Evolutionary conservation across 2,329 filamentous ascomycete species (phyloP).

Genomic region (Onygenales sp.): DNA sequence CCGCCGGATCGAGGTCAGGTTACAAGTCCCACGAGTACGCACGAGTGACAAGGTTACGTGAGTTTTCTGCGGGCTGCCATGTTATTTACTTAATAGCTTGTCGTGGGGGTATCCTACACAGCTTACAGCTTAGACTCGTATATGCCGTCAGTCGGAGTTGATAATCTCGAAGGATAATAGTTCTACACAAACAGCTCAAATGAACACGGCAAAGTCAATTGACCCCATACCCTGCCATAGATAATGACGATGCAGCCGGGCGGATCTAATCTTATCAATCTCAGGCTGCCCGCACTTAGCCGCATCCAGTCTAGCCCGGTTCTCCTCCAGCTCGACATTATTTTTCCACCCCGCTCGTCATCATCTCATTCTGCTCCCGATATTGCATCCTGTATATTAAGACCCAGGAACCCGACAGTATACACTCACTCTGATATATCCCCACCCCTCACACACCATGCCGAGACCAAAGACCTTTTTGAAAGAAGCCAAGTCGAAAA

Average conservation of each 20-base stretch:
- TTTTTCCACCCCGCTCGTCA: neutral
- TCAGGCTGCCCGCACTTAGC: neutral
- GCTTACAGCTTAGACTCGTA: no score
- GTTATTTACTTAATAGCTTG: no score
- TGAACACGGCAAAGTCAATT: neutral
- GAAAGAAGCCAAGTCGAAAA: constrained; percentile 34
- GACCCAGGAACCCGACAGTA: neutral
- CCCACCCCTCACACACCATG: constrained; percentile 18
- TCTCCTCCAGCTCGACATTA: neutral
- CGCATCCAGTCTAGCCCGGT: neutral
- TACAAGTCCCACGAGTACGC: no score
- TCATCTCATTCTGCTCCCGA: no score
- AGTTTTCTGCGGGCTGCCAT: no score
- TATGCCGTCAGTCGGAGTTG: no score
- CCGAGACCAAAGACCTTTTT: constrained; percentile 30
- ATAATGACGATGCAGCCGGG: no score
- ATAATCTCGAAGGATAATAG: no score
- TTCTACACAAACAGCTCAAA: no score
- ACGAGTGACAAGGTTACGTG: no score
- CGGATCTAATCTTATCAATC: constrained; percentile 2
- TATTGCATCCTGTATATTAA: neutral
- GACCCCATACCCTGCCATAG: neutral
- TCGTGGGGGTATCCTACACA: no score
- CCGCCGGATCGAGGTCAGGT: no score
- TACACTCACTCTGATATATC: neutral